phyloP scores from a whole-genome alignment of 2,329 filamentous ascomycete species.

The Raffaelea arxii region DNA sequence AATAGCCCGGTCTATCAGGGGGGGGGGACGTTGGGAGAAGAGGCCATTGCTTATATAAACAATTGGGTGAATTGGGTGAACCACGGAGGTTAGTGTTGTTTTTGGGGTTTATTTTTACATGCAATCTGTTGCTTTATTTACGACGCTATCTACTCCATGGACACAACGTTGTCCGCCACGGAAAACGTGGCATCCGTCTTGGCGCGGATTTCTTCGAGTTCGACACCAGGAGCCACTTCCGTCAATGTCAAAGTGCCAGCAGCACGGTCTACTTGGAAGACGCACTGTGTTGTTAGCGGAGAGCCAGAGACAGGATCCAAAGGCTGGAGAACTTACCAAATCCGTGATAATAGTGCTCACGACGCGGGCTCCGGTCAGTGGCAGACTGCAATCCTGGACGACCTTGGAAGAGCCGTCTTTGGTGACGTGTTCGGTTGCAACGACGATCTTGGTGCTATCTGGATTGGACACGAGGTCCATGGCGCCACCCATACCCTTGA shows the following conservation, averaged over 20 bases:
- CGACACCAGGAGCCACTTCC: slow-evolving; percentile 80
- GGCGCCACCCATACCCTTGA: slow-evolving; percentile 74
- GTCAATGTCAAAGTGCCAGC: slow-evolving; percentile 66
- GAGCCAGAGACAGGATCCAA: background rate
- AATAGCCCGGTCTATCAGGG: no score
- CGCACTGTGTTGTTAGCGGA: slow-evolving; percentile 29
- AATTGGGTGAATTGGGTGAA: no score
- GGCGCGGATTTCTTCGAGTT: slow-evolving; percentile 75
- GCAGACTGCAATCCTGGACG: slow-evolving; percentile 52
- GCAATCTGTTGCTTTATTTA: no score
- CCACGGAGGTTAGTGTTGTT: no score
- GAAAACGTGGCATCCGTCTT: slow-evolving; percentile 83
- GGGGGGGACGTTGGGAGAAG: no score
- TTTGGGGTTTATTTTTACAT: no score
- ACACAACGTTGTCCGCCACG: slow-evolving; percentile 69
- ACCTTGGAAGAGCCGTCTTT: slow-evolving; percentile 61
- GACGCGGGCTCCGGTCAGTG: slow-evolving; percentile 44
- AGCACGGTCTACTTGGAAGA: slow-evolving; percentile 74
- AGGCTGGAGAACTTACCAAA: slow-evolving; percentile 40
- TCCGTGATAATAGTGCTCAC: slow-evolving; percentile 57
- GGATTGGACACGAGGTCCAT: slow-evolving; percentile 68
- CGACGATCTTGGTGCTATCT: slow-evolving; percentile 61
- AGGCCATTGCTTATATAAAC: no score
- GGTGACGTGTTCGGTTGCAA: slow-evolving; percentile 60
- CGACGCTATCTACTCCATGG: slow-evolving; percentile 73